phyloP scores from a whole-genome alignment of 176 grass and related monocot species.

The Coix lacrymajobi region DNA sequence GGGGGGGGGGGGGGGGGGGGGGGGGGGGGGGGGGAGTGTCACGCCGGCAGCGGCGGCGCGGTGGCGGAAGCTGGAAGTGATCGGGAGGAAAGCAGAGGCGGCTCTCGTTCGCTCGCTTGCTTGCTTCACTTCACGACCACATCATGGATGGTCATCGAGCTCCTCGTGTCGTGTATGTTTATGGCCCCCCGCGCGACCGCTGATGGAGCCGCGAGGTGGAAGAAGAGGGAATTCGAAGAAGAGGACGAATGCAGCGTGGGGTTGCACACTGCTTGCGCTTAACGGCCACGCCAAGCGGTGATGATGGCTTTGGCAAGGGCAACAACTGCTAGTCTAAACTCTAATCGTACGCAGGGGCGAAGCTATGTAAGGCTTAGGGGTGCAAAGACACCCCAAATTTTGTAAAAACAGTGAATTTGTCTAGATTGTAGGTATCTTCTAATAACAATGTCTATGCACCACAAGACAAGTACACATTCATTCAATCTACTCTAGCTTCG shows the following conservation, averaged over 20 bases:
- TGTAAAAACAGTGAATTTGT: too few relatives aligned
- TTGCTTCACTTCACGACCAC: background rate
- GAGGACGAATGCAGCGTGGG: background rate
- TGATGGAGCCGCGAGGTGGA: background rate
- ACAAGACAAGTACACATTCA: too few relatives aligned
- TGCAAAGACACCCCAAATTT: too few relatives aligned
- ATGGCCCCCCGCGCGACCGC: background rate
- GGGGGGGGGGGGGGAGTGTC: background rate
- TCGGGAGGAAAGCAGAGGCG: constrained; percentile 23
- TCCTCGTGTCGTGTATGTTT: constrained; percentile 7
- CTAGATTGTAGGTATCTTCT: too few relatives aligned
- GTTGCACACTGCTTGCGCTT: constrained; percentile 29
- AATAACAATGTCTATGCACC: too few relatives aligned
- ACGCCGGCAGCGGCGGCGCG: background rate
- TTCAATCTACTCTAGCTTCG: too few relatives aligned
- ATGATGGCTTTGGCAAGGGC: constrained; percentile 16
- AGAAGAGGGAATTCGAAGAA: too few relatives aligned
- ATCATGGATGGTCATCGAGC: background rate
- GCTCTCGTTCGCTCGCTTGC: background rate
- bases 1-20: too few relatives aligned
- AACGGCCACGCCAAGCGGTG: constrained; percentile 49
- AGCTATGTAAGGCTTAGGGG: too few relatives aligned
- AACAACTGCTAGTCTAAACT: background rate
- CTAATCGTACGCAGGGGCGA: too few relatives aligned
- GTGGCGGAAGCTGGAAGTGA: background rate